Percentiles rank a stretch among this genome's conserved stretches.
Evolutionary conservation across 2,329 filamentous ascomycete genomes (phyloP).

Genomic region (Arthrobotrys megalospora): DNA sequence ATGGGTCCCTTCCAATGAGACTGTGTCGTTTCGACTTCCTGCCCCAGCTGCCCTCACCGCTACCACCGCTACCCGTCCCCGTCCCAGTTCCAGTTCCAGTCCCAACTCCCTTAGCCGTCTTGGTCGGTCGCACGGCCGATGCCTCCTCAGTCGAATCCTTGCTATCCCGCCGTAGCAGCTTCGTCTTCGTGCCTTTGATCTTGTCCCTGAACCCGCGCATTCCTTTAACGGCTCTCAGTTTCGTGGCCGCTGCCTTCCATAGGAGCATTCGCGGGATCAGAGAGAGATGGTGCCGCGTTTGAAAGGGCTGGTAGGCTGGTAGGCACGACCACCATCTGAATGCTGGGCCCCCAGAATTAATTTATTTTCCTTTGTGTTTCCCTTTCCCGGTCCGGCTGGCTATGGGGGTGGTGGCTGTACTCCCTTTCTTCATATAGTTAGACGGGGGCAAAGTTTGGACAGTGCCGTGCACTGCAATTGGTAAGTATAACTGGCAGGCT

Average conservation of each 20-base stretch:
- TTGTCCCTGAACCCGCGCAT: conserved; percentile 60
- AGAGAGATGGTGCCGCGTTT: conserved; percentile 42
- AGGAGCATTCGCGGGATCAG: conserved; percentile 57
- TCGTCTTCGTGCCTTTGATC: conserved; percentile 61
- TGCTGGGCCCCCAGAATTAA: conserved; percentile 28
- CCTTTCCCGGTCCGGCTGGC: conserved; percentile 50
- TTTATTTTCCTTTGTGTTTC: conserved; percentile 28
- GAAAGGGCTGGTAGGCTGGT: conserved; percentile 23
- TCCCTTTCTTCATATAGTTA: conserved; percentile 43
- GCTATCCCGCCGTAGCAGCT: conserved; percentile 59
- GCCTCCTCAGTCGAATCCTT: conserved; percentile 57
- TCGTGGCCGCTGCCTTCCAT: conserved; percentile 61
- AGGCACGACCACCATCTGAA: conserved; percentile 24
- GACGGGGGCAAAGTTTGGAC: not conserved
- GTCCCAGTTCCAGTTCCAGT: conserved; percentile 17
- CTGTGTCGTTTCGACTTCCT: conserved; percentile 56
- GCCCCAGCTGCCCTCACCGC: conserved; percentile 50
- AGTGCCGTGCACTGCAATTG: too few relatives aligned
- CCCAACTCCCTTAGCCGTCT: conserved; percentile 49
- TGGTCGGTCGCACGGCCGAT: conserved; percentile 48
- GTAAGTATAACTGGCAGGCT: not conserved
- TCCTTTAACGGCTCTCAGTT: conserved; percentile 60
- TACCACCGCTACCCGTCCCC: conserved; percentile 4
- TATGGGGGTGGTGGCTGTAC: conserved; percentile 33
- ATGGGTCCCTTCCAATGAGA: conserved; percentile 47